Conservation (phyloP, 148 eudicot genomes). For the Pharnaceum exiguum region DNA sequence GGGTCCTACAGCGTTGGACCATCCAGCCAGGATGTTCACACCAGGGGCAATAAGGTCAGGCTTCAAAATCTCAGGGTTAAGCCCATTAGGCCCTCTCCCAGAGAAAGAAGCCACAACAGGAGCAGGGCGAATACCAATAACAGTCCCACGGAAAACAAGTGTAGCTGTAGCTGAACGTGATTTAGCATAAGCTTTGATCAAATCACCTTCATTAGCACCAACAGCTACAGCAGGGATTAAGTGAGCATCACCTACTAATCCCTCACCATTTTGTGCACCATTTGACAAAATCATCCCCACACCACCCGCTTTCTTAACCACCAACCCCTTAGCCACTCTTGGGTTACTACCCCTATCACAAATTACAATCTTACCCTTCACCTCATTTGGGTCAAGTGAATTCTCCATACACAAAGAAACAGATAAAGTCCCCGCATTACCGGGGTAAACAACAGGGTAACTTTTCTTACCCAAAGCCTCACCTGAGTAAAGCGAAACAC, state of each 20-base stretch:
- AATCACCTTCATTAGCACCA: conserved; percentile 68
- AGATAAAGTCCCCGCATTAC: conserved; percentile 67
- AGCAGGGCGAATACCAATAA: conserved; percentile 75
- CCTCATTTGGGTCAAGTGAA: conserved; percentile 58
- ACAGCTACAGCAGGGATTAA: conserved; percentile 71
- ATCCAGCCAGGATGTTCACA: conserved; percentile 81
- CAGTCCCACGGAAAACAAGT: conserved; percentile 57
- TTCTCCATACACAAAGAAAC: conserved; percentile 89
- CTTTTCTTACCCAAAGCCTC: conserved; percentile 38
- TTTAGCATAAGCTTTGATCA: conserved; percentile 47
- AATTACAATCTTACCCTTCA: conserved; percentile 79
- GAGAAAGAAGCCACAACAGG: conserved; percentile 92
- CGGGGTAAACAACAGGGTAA: conserved; percentile 83
- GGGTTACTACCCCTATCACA: conserved; percentile 92
- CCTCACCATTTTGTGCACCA: conserved; percentile 77
- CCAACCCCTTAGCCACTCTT: conserved; percentile 84
- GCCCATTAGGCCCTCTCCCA: conserved; percentile 79
- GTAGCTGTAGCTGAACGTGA: conserved; percentile 44
- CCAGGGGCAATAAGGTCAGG: conserved; percentile 97
- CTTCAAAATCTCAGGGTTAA: conserved; percentile 87
- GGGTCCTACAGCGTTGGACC: conserved; percentile 86
- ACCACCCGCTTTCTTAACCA: conserved; percentile 88
- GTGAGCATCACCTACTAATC: conserved; percentile 89
- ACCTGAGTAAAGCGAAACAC: conserved; percentile 84
- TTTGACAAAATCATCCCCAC: conserved; percentile 90